Base-by-base conservation (phyloP, 805 yeast species). In the Candida silvicultrix region DNA sequence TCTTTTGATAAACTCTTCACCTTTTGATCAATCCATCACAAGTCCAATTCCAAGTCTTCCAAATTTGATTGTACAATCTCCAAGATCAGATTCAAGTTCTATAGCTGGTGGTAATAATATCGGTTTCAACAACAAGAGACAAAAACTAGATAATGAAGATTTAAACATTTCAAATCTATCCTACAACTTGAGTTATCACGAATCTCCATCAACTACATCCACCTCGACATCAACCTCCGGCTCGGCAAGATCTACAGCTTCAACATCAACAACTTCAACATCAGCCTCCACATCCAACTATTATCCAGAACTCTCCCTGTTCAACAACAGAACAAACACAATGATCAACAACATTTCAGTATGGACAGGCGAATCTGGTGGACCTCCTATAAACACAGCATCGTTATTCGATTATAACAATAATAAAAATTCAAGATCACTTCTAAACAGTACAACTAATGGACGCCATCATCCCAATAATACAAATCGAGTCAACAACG, bases 281-380 rank as follows among this genome's bases (percentile, higher is more conserved):
- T 18, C 35, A 46, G 16, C 22, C 36, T 45, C 51, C 32, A 25
- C 29, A 38, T 37, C 46, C 16, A 19, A 35, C 36, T 19, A 28
- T 42, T 55, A 37, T 50, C 42, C 47, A 7, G 59, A 54, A 29
- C 22, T 40, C 21, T 51, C 58, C 6, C 53, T 61, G 5, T 62
- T 59, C 45, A 58, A 58, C 39, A 15, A 15, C 5, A n/a, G 37
- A 12, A 34, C 37, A 34, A 34, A 34, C 14, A 34, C 37, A 16
- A 39, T 76, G 81, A 76, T 76, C 51, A 75, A 68, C 52, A 75
- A 76, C 49, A 76, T 76, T 23, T 74, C 79, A 1, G 71, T 73
- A 3, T 76, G 81, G 81, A 76, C 80, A 0, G 73, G 70, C 20
- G 69, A 67, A 0, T 71, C 69, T 21, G 69, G 67, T 8, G 42